phyloP scores from a whole-genome alignment of 257 asterid genomes.

The Rhazya stricta region DNA sequence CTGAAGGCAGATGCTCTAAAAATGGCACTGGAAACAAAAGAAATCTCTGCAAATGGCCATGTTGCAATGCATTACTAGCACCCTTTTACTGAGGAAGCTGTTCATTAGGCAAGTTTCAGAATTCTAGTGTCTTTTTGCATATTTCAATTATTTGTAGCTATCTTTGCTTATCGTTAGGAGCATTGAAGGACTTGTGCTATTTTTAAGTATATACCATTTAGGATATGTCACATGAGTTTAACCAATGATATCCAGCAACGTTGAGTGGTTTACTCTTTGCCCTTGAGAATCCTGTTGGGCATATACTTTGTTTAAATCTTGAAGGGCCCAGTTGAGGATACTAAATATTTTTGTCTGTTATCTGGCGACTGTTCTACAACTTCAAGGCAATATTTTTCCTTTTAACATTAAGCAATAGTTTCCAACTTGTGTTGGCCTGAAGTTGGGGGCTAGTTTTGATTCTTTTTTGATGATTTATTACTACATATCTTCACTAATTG shows the following conservation, averaged over 20 bases:
- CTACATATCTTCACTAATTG: not conserved
- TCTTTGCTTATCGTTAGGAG: not conserved
- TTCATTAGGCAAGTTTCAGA: constrained; percentile 51
- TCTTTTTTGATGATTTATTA: not conserved
- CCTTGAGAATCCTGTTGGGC: not conserved
- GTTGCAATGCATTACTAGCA: constrained; percentile 98
- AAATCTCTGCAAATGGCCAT: constrained; percentile 63
- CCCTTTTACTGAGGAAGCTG: constrained; percentile 98
- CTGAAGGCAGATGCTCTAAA: constrained; percentile 71
- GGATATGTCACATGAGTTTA: not conserved
- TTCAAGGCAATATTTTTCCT: not conserved
- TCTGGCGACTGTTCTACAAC: not conserved
- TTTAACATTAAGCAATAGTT: not conserved
- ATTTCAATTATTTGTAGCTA: not conserved
- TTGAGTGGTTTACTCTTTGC: not conserved
- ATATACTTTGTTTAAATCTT: not conserved
- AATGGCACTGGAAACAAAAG: constrained; percentile 60
- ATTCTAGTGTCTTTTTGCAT: not conserved
- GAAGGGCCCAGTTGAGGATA: not conserved
- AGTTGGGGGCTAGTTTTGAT: not conserved
- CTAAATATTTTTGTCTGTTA: not conserved
- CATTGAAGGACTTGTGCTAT: not conserved
- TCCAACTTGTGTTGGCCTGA: not conserved
- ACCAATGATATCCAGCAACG: too few relatives aligned
- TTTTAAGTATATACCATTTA: not conserved